Conservation (phyloP, 495 filamentous ascomycete genomes). For the Penicillium antarcticum region DNA sequence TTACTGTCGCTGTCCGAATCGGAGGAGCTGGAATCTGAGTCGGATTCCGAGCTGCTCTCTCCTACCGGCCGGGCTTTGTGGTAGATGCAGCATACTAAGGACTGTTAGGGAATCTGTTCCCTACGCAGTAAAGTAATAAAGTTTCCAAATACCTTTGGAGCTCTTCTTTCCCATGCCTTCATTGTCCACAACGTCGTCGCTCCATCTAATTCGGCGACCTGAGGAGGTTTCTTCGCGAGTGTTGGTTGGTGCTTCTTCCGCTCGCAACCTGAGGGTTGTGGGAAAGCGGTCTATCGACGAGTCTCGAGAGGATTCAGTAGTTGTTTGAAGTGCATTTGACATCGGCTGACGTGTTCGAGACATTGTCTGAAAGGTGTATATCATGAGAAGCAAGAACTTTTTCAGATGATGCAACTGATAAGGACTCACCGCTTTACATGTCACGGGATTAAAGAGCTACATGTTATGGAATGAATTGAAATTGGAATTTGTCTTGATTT, state of each 20-base stretch:
- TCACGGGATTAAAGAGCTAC: neutral
- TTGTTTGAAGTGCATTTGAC: slow-evolving; percentile 17
- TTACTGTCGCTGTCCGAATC: slow-evolving; percentile 59
- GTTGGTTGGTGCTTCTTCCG: slow-evolving; percentile 22
- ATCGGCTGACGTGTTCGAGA: slow-evolving; percentile 27
- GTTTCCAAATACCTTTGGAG: slow-evolving; percentile 69
- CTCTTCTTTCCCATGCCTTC: slow-evolving; percentile 92
- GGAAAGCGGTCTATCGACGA: slow-evolving; percentile 14
- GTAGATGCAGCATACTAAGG: slow-evolving; percentile 94
- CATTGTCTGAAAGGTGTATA: slow-evolving; percentile 14
- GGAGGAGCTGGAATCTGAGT: slow-evolving; percentile 59
- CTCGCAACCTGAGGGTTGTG: slow-evolving; percentile 34
- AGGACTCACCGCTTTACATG: slow-evolving; percentile 4
- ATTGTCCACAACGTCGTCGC: slow-evolving; percentile 91
- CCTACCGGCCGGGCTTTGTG: slow-evolving; percentile 78
- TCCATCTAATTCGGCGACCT: slow-evolving; percentile 73
- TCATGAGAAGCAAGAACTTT: neutral
- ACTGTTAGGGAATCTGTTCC: neutral
- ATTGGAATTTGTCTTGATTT: neutral
- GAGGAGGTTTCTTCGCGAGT: slow-evolving; percentile 13
- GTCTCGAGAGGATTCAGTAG: slow-evolving; percentile 14
- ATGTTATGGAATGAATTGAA: too few species aligned
- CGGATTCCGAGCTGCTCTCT: slow-evolving; percentile 80
- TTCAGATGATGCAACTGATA: slow-evolving; percentile 8
- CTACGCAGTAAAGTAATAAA: neutral